phyloP scores from a whole-genome alignment of 345 rosid genomes.

The Alliaria petiolata region DNA sequence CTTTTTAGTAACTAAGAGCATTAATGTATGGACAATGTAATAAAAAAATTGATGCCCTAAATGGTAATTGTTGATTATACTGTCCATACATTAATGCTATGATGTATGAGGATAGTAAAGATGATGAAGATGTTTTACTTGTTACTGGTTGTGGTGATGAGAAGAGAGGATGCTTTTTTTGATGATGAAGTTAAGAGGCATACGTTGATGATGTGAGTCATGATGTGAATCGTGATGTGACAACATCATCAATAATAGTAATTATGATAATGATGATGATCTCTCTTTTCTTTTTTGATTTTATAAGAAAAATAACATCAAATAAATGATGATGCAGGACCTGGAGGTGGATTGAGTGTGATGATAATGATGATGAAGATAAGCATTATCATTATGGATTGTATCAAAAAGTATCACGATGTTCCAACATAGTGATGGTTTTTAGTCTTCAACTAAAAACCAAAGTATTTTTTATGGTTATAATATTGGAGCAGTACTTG shows the following conservation, averaged over 20 bases:
- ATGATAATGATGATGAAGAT: slow-evolving; percentile 26
- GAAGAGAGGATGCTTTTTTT: background rate
- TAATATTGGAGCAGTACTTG: too few relatives aligned
- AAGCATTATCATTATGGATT: slow-evolving; percentile 20
- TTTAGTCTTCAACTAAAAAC: background rate
- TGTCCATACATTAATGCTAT: background rate
- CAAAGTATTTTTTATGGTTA: too few relatives aligned
- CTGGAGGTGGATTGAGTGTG: slow-evolving; percentile 20
- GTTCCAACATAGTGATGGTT: background rate
- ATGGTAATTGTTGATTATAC: background rate
- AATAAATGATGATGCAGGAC: slow-evolving; percentile 26
- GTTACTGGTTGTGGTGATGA: slow-evolving; percentile 28
- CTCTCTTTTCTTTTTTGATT: background rate
- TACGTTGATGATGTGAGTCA: slow-evolving; percentile 22
- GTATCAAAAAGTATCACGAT: slow-evolving; percentile 13
- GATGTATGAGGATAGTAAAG: slow-evolving; percentile 18
- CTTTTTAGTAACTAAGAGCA: too few relatives aligned
- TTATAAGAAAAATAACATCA: slow-evolving; percentile 5
- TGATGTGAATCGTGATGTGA: slow-evolving; percentile 26
- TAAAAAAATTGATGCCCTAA: background rate
- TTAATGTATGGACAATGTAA: background rate
- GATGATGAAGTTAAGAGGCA: slow-evolving; percentile 28
- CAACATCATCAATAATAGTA: slow-evolving; percentile 34
- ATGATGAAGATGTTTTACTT: slow-evolving; percentile 27
- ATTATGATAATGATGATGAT: slow-evolving; percentile 16